These are phyloP conservation scores for Aspergillus sp. DNA, from an alignment of 2,329 filamentous ascomycete species.

Conservation along the genomic window DNA sequence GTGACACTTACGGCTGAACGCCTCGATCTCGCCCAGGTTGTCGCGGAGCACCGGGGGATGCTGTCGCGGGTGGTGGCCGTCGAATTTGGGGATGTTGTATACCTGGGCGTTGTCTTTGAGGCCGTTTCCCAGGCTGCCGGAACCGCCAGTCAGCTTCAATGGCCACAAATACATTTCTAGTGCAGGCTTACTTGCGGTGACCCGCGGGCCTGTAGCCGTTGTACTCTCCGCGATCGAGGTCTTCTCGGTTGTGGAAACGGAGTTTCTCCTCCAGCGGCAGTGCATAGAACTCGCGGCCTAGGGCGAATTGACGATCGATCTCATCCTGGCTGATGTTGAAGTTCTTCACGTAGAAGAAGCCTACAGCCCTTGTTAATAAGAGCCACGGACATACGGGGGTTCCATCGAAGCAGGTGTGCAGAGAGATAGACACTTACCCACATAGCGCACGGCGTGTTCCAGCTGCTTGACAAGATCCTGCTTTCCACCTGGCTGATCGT, in stretches of 20 bases:
- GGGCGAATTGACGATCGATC: conserved; percentile 61
- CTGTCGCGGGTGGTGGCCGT: conserved; percentile 44
- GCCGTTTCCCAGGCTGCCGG: conserved; percentile 35
- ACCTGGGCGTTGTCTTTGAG: conserved; percentile 58
- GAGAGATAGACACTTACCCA: conserved; percentile 26
- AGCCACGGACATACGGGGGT: too few species aligned
- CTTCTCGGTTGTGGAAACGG: conserved; percentile 49
- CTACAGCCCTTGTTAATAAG: conserved; percentile 17
- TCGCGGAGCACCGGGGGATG: conserved; percentile 52
- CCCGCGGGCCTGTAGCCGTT: conserved; percentile 57
- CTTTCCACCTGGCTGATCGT: conserved; percentile 56
- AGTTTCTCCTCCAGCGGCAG: conserved; percentile 60
- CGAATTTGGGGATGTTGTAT: conserved; percentile 62
- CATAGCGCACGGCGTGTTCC: conserved; percentile 53
- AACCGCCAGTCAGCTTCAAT: conserved; percentile 11
- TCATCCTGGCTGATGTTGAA: conserved; percentile 62
- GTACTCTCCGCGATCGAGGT: conserved; percentile 55
- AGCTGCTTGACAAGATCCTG: conserved; percentile 55
- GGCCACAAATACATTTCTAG: too few species aligned
- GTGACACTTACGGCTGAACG: conserved; percentile 48
- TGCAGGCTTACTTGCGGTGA: conserved; percentile 29
- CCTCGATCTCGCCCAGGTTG: conserved; percentile 56
- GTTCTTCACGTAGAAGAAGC: conserved; percentile 65
- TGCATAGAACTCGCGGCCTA: conserved; percentile 59
- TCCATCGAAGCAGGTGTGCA: too few species aligned